phyloP scores from a whole-genome alignment of 176 grass and related monocot species.

The Aegilops longissima region DNA sequence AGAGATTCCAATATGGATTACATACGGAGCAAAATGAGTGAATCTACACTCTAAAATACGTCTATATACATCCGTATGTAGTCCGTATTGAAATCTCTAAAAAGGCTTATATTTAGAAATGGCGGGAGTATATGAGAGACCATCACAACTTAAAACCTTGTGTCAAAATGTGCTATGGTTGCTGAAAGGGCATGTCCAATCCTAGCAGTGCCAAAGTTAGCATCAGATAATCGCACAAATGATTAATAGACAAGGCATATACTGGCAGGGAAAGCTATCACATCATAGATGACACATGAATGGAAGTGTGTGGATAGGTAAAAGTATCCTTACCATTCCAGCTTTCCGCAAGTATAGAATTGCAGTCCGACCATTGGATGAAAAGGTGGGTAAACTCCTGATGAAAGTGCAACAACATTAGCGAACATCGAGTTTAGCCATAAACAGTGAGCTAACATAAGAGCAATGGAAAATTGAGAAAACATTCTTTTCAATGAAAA shows the following conservation, averaged over 20 bases:
- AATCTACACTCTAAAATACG: no score
- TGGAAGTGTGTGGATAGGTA: slow-evolving; percentile 8
- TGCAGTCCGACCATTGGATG: slow-evolving; percentile 90
- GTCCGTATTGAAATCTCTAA: no score
- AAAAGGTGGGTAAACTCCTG: slow-evolving; percentile 81
- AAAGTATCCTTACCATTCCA: slow-evolving; percentile 71
- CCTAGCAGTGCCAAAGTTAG: neutral
- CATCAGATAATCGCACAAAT: neutral
- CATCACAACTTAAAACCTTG: neutral
- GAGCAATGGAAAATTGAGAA: neutral
- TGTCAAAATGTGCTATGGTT: neutral
- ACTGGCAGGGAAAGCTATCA: slow-evolving; percentile 19
- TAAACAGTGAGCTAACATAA: neutral
- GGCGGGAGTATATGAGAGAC: neutral
- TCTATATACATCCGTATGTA: no score
- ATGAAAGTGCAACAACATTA: slow-evolving; percentile 17
- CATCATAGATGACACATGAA: neutral
- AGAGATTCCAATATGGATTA: no score
- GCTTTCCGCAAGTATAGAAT: slow-evolving; percentile 81
- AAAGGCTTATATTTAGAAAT: no score
- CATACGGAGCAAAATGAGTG: no score
- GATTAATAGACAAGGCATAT: slow-evolving; percentile 9
- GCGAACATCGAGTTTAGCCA: neutral
- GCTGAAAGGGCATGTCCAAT: neutral
- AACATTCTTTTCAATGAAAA: neutral